Evolutionary conservation across 108 stramenopile species (phyloP).

Genomic region (Schizochytrium sp.): DNA sequence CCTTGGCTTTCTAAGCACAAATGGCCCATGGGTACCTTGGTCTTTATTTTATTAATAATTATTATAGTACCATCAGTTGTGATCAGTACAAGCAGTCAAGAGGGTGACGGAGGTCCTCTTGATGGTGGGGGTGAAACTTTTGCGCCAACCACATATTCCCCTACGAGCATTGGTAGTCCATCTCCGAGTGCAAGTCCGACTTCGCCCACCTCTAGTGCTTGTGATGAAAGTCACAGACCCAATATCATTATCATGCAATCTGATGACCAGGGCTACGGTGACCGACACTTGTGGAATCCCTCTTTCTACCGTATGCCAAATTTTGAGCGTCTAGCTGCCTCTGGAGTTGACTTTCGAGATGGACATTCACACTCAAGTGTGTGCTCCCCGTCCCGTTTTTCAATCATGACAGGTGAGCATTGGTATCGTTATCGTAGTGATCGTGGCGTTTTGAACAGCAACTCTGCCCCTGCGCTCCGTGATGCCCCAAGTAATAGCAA

Average conservation of each 20-base stretch:
- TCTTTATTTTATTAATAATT: too few relatives aligned
- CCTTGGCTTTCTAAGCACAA: too few relatives aligned
- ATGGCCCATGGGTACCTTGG: too few relatives aligned
- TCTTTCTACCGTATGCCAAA: not conserved
- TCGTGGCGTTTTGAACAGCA: not conserved
- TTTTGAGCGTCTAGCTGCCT: not conserved
- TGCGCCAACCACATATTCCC: too few relatives aligned
- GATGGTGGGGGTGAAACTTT: too few relatives aligned
- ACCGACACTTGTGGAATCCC: not conserved
- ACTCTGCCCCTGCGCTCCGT: not conserved
- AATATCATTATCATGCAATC: not conserved
- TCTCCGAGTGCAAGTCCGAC: too few relatives aligned
- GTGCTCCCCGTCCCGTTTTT: not conserved
- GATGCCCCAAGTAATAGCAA: not conserved
- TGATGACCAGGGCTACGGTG: slow-evolving; percentile 13
- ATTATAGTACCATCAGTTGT: too few relatives aligned
- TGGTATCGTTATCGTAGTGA: not conserved
- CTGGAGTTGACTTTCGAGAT: not conserved
- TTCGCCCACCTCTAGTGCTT: not conserved
- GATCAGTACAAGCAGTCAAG: too few relatives aligned
- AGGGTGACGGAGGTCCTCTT: too few relatives aligned
- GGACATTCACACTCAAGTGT: not conserved
- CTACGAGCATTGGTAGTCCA: too few relatives aligned
- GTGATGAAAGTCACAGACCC: not conserved
- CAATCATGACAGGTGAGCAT: not conserved